Base-by-base conservation (phyloP, 2,329 filamentous ascomycete genomes). In the Alternaria dauci region DNA sequence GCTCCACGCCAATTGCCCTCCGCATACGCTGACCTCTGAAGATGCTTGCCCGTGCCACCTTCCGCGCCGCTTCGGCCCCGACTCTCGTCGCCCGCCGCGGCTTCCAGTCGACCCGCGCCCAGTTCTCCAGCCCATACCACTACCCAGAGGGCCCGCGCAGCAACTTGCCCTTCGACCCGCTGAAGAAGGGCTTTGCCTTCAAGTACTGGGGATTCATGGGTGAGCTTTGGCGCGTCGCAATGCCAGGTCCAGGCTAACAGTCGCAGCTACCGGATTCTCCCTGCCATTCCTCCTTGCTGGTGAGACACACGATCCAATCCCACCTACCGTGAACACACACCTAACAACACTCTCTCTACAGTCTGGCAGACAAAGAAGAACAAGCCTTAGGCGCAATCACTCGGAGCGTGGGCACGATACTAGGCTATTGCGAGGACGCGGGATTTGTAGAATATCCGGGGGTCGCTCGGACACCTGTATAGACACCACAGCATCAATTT, bases 101-200 rank as follows among this genome's bases (percentile, higher is more conserved):
- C 84, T 97, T 99, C 90, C 91, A 93, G 82, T 89, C 92, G 77
- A 96, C 94, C 80, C 92, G 92, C 78, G 83, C 91, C 79, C 93
- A 92, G 81, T 84, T 96, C 80, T 88, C 86, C 75, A 96, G 92
- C 80, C 94, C 94, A 68, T 97, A 96, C 90, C 95, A 99, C 87
- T 99, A 99, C 86, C 91, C 94, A 74, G 94, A 98, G 86, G 95
- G 94, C 69, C 92, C 94, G 77, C 91, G 93, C 83, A 90, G 87
- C 86, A 98, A 97, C 88, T 83, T 99, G 70, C 95, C 95, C 71
- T 99, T 99, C 89, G 96, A 99, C 87, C 91, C 95, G 71, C 86
- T 92, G 84, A 94, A 89, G 79, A 92, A 89, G 83, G 91, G 86
- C 84, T 99, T 99, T 81, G 87, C 84, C 70, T 65, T 92, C 72